phyloP scores from a whole-genome alignment of 176 grass and related monocot species.

The Paspalum vaginatum region DNA sequence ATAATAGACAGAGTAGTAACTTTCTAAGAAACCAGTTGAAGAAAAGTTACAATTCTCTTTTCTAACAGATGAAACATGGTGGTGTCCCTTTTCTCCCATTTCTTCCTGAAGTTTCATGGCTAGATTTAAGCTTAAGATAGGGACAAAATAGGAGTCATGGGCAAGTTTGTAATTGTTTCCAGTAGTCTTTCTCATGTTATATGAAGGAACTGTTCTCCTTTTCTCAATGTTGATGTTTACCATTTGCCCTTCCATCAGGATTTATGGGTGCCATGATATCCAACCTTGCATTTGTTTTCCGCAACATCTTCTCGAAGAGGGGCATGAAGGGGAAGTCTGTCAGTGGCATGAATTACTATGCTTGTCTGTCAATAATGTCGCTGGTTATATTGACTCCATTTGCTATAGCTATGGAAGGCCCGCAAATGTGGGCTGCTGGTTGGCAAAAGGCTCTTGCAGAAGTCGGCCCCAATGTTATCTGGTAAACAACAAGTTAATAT shows the following conservation, averaged over 20 bases:
- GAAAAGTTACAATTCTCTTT: slow-evolving; percentile 9
- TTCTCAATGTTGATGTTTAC: slow-evolving; percentile 35
- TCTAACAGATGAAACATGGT: background rate
- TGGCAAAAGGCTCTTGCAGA: slow-evolving; percentile 78
- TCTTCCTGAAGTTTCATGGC: background rate
- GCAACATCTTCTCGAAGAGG: slow-evolving; percentile 91
- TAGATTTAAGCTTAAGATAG: slow-evolving; percentile 4
- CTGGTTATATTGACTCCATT: slow-evolving; percentile 89
- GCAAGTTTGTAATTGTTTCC: slow-evolving; percentile 23
- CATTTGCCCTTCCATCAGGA: slow-evolving; percentile 54
- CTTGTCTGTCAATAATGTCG: slow-evolving; percentile 87
- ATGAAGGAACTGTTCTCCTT: slow-evolving; percentile 11
- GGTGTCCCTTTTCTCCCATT: background rate
- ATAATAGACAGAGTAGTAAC: background rate
- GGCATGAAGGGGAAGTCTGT: slow-evolving; percentile 93
- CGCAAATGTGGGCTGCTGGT: slow-evolving; percentile 85
- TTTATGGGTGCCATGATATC: slow-evolving; percentile 99
- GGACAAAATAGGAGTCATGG: slow-evolving; percentile 10
- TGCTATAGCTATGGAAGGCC: slow-evolving; percentile 87
- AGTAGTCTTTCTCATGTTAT: slow-evolving; percentile 13
- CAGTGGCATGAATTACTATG: slow-evolving; percentile 97
- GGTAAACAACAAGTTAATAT: slow-evolving; percentile 53
- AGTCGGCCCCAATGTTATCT: slow-evolving; percentile 79
- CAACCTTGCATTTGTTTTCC: slow-evolving; percentile 97
- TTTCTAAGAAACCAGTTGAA: background rate